Evolutionary conservation across 345 rosid species (phyloP).

Genomic region (Citrus cavaleriei): DNA sequence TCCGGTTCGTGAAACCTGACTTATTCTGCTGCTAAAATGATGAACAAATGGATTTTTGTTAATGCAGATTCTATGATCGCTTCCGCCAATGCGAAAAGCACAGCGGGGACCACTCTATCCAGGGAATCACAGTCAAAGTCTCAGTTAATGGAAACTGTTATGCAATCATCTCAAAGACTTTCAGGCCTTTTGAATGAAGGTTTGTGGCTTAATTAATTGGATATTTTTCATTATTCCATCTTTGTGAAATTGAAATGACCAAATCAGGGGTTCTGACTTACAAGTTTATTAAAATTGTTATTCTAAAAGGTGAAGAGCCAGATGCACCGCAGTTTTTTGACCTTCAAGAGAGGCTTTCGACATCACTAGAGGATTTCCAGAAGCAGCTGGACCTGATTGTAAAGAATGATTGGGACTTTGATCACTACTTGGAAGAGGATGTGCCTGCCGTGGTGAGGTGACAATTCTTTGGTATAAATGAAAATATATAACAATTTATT

Average conservation of each 20-base stretch:
- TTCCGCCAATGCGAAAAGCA: constrained; percentile 3
- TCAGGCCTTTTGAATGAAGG: constrained; percentile 40
- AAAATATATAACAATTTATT: background rate
- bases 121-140: constrained; percentile 12
- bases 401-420: constrained; percentile 88
- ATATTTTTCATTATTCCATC: background rate
- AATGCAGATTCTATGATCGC: constrained; percentile 15
- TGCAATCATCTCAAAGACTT: constrained; percentile 31
- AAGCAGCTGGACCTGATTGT: constrained; percentile 53
- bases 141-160: constrained; percentile 28
- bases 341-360: constrained; percentile 37
- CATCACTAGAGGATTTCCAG: constrained; percentile 46
- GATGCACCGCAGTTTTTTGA: constrained; percentile 23
- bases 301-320: constrained; percentile 26
- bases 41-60: background rate
- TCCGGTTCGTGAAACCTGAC: background rate
- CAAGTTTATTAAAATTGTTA: constrained; percentile 24
- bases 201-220: constrained; percentile 1
- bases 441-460: constrained; percentile 92
- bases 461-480: constrained; percentile 32
- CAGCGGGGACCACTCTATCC: constrained; percentile 8
- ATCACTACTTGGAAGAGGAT: constrained; percentile 79
- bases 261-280: constrained; percentile 27
- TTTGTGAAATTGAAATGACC: background rate
- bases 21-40: background rate